Evolutionary conservation across 2,329 filamentous ascomycete species (phyloP).

Genomic region (Helminthosporium solani): DNA sequence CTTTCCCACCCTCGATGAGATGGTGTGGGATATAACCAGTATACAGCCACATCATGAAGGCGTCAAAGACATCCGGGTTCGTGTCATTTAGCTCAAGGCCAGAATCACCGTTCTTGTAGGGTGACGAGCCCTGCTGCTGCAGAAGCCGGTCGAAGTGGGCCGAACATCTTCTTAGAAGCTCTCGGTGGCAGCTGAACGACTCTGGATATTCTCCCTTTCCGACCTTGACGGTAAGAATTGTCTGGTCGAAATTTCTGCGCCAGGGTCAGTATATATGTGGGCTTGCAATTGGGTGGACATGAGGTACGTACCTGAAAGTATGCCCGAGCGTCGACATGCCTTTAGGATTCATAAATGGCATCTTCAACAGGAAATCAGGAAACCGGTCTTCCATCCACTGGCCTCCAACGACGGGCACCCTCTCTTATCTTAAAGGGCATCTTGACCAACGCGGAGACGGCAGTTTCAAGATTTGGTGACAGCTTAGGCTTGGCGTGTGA

Average conservation of each 20-base stretch:
- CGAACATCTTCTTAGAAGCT: slow-evolving; percentile 37
- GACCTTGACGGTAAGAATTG: slow-evolving; percentile 39
- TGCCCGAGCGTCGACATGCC: slow-evolving; percentile 36
- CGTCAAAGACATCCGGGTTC: slow-evolving; percentile 40
- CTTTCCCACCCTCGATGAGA: slow-evolving; percentile 39
- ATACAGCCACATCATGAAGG: slow-evolving; percentile 39
- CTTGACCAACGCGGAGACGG: slow-evolving; percentile 5
- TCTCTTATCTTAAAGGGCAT: slow-evolving; percentile 5
- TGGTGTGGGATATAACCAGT: slow-evolving; percentile 40
- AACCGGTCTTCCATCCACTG: slow-evolving; percentile 23
- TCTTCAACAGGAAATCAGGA: slow-evolving; percentile 38
- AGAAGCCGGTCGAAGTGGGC: slow-evolving; percentile 34
- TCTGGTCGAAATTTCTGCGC: slow-evolving; percentile 38
- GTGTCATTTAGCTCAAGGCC: slow-evolving; percentile 36
- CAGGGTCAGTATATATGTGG: slow-evolving; percentile 15
- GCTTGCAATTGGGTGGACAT: background rate
- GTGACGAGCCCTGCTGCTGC: slow-evolving; percentile 31
- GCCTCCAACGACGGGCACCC: background rate
- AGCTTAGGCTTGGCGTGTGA: slow-evolving; percentile 14
- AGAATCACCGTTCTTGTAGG: slow-evolving; percentile 29
- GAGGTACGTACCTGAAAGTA: slow-evolving; percentile 38
- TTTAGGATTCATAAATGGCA: slow-evolving; percentile 38
- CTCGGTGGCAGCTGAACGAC: slow-evolving; percentile 38
- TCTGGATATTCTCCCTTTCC: slow-evolving; percentile 33
- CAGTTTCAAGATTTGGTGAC: slow-evolving; percentile 14